Evolutionary conservation across 352 stramenopile species (phyloP).

Genomic region (Phytophthora europaea): DNA sequence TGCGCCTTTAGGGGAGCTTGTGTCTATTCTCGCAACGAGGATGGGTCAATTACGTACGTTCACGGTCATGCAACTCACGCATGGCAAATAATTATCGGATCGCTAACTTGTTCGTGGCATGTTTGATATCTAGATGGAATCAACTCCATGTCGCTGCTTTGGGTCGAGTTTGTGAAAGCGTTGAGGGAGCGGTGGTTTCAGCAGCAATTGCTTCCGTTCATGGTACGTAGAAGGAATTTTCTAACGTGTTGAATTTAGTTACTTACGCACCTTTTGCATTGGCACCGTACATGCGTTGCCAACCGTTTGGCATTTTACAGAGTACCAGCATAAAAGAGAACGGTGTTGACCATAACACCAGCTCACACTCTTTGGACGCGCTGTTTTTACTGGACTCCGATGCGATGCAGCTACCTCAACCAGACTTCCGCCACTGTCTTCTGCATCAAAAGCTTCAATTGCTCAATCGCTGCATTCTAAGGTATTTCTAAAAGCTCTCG

Average conservation of each 20-base stretch:
- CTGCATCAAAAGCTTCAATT: conserved; percentile 87
- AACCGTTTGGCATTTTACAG: conserved; percentile 19
- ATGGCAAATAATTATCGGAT: background rate
- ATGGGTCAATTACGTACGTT: conserved; percentile 76
- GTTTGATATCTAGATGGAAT: conserved; percentile 60
- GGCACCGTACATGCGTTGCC: background rate
- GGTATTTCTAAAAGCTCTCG: conserved; percentile 27
- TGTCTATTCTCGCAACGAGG: conserved; percentile 72
- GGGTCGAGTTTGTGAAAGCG: conserved; percentile 87
- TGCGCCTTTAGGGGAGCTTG: conserved; percentile 70
- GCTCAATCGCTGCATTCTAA: conserved; percentile 83
- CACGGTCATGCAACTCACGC: background rate
- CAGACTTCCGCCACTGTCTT: conserved; percentile 80
- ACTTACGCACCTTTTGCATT: background rate
- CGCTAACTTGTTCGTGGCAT: conserved; percentile 16
- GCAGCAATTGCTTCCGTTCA: conserved; percentile 73
- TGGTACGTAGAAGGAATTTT: conserved; percentile 46
- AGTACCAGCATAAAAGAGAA: conserved; percentile 43
- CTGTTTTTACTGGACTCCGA: conserved; percentile 67
- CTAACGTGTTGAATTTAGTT: background rate
- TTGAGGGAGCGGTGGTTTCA: conserved; percentile 78
- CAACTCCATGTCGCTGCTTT: conserved; percentile 81
- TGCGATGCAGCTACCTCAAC: conserved; percentile 56
- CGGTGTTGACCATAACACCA: conserved; percentile 38
- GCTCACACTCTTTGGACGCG: conserved; percentile 51